Conservation (phyloP, 192 early-diverging fungal species). For the Backusella mclennaniae region DNA sequence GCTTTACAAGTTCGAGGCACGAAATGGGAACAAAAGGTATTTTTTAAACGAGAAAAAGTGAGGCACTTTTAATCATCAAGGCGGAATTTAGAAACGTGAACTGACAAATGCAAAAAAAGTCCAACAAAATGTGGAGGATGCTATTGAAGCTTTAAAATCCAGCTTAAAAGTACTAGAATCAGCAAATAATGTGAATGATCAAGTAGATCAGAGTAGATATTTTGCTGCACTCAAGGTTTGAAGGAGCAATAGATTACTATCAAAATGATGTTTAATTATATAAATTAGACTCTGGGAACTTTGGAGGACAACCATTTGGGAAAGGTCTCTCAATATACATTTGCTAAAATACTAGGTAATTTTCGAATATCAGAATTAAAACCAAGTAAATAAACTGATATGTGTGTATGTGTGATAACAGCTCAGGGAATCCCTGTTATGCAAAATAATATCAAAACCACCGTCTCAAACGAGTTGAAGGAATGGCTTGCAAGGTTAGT, state of each 20-base stretch:
- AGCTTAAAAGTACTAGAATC: conserved; percentile 89
- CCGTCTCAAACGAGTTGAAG: conserved; percentile 84
- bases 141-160: conserved; percentile 73
- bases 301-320: conserved; percentile 76
- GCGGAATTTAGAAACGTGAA: conserved; percentile 66
- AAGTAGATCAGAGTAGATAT: conserved; percentile 82
- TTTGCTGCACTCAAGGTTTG: conserved; percentile 86
- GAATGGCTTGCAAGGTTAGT: conserved; percentile 86
- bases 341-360: conserved; percentile 82
- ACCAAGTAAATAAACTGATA: background rate
- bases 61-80: background rate
- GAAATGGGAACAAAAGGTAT: conserved; percentile 72
- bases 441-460: conserved; percentile 82
- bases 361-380: background rate
- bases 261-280: background rate
- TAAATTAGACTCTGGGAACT: conserved; percentile 74
- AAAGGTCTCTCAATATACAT: conserved; percentile 74
- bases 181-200: conserved; percentile 76
- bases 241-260: background rate
- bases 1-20: conserved; percentile 82
- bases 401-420: conserved; percentile 25
- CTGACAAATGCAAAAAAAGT: conserved; percentile 75
- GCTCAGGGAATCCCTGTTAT: conserved; percentile 87
- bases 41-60: background rate
- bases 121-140: conserved; percentile 85